Conservation (phyloP, 768 basidiomycete genomes). For the Tricholoma sp. region DNA sequence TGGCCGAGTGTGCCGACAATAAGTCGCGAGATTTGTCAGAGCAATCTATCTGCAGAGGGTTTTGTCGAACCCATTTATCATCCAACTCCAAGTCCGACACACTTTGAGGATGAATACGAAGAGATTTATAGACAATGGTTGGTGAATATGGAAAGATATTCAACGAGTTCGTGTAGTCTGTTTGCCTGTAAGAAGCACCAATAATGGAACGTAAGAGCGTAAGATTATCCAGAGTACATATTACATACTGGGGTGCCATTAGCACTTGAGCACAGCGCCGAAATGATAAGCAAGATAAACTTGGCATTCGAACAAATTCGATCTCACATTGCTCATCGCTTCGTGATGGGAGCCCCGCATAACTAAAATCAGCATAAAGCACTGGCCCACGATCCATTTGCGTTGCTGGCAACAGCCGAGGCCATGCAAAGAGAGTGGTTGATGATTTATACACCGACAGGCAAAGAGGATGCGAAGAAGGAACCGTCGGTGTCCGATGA, state of each 20-base stretch:
- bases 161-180: not conserved
- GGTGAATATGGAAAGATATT: not conserved
- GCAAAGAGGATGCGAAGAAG: not conserved
- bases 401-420: slow-evolving; percentile 39
- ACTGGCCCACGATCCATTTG: slow-evolving; percentile 35
- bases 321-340: not conserved
- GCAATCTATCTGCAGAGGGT: not conserved
- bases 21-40: not conserved
- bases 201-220: not conserved
- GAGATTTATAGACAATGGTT: not conserved
- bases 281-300: not conserved
- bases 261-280: not conserved
- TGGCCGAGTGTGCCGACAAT: not conserved
- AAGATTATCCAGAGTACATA: not conserved
- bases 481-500: not conserved
- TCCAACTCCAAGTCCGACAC: not conserved
- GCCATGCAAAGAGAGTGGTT: slow-evolving; percentile 44
- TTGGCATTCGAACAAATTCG: not conserved
- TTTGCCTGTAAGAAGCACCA: not conserved
- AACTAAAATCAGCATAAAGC: slow-evolving; percentile 26
- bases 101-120: not conserved
- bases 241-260: not conserved
- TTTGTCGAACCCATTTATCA: not conserved
- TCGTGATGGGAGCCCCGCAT: not conserved
- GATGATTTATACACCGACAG: slow-evolving; percentile 39